Evolutionary conservation across 768 basidiomycete genomes (phyloP).

Genomic region (Symmetrospora coprosmae): DNA sequence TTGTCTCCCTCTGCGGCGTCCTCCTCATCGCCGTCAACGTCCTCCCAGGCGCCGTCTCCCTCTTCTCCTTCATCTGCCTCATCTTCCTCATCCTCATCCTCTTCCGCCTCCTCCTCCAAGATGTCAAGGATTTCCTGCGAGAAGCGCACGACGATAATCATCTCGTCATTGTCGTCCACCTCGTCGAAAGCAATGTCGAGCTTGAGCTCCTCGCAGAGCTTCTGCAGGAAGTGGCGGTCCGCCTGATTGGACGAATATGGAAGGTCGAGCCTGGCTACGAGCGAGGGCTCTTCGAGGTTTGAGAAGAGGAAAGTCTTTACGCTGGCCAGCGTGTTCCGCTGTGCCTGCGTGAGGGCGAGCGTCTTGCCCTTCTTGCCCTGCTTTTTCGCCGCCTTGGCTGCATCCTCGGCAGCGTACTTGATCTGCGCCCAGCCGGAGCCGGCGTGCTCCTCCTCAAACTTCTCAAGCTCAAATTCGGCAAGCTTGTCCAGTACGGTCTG

Average conservation of each 20-base stretch:
- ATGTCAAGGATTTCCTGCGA: conserved; percentile 59
- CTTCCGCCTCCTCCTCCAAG: conserved; percentile 23
- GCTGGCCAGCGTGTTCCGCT: conserved; percentile 62
- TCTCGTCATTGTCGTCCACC: conserved; percentile 54
- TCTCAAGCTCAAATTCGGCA: conserved; percentile 68
- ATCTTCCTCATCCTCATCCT: conserved; percentile 34
- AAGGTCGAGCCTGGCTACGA: conserved; percentile 46
- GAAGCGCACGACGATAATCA: conserved; percentile 36
- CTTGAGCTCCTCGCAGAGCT: conserved; percentile 61
- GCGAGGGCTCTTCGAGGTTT: conserved; percentile 33
- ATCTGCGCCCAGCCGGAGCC: conserved; percentile 89
- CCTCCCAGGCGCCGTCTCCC: conserved; percentile 34
- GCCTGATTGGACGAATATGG: conserved; percentile 64
- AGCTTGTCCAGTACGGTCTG: conserved; percentile 82
- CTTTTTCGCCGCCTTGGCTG: conserved; percentile 9
- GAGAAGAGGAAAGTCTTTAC: conserved; percentile 57
- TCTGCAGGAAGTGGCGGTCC: conserved; percentile 64
- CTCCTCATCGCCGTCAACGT: conserved; percentile 36
- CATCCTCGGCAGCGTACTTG: conserved; percentile 48
- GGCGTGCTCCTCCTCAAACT: conserved; percentile 79
- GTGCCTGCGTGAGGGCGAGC: conserved; percentile 60
- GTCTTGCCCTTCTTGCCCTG: conserved; percentile 15
- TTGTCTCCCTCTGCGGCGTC: conserved; percentile 28
- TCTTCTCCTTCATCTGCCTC: no score
- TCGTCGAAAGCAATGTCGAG: conserved; percentile 82